Evolutionary conservation across 192 early-diverging fungal species (phyloP).

Genomic region (Pilaira anomala): DNA sequence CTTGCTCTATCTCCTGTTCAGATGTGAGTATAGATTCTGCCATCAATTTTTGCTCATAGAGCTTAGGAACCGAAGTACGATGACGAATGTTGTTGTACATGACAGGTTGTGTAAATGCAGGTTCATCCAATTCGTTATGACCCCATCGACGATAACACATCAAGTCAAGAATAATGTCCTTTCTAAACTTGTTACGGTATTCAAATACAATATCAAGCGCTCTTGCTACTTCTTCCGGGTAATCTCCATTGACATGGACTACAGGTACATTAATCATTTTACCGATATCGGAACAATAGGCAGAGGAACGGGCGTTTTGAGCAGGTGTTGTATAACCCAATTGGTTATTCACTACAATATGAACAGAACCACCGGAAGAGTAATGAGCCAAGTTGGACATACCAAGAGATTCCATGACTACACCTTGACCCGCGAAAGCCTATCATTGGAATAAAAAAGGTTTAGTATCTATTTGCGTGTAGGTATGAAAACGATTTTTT

Average conservation of each 20-base stretch:
- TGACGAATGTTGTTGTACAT: constrained; percentile 95
- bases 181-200: constrained; percentile 91
- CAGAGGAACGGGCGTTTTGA: constrained; percentile 87
- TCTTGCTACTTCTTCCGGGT: constrained; percentile 87
- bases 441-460: too few relatives aligned
- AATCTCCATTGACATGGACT: constrained; percentile 95
- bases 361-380: constrained; percentile 91
- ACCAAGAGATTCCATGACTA: constrained; percentile 94
- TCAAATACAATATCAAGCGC: constrained; percentile 84
- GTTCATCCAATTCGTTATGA: constrained; percentile 98
- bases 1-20: constrained; percentile 43
- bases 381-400: constrained; percentile 95
- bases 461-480: too few relatives aligned
- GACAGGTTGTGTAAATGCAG: constrained; percentile 91
- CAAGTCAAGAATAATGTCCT: constrained; percentile 93
- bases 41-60: constrained; percentile 80
- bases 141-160: constrained; percentile 96
- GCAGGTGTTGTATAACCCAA: constrained; percentile 96
- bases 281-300: constrained; percentile 91
- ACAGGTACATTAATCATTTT: constrained; percentile 97
- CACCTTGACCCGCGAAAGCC: constrained; percentile 84
- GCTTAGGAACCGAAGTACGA: constrained; percentile 76
- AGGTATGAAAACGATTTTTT: neutral
- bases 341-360: constrained; percentile 98
- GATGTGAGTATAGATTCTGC: constrained; percentile 46